Evolutionary conservation across 495 filamentous ascomycete species (phyloP).

Genomic region (Clohesyomyces aquaticus): DNA sequence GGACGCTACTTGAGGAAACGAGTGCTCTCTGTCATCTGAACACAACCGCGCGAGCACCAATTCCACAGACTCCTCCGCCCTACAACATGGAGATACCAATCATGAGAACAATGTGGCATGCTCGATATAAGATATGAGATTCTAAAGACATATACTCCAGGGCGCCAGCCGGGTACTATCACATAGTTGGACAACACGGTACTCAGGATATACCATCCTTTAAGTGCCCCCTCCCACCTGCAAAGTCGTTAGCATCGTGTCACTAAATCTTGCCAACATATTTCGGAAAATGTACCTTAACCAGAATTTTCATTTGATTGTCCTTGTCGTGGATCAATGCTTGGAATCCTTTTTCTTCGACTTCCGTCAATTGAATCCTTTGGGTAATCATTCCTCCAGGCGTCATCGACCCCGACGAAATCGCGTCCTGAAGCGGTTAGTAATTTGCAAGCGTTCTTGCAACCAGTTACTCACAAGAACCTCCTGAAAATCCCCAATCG

Average conservation of each 20-base stretch:
- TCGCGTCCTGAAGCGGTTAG: conserved; percentile 46
- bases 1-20: too few species aligned
- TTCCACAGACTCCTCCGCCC: too few species aligned
- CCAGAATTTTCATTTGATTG: conserved; percentile 62
- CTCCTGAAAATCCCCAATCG: conserved; percentile 57
- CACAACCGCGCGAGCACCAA: too few species aligned
- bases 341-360: conserved; percentile 63
- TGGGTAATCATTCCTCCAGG: conserved; percentile 64
- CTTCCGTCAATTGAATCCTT: conserved; percentile 57
- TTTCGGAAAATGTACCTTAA: too few species aligned
- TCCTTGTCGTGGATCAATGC: conserved; percentile 60
- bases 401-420: conserved; percentile 55
- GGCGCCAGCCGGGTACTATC: neutral
- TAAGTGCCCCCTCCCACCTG: conserved; percentile 28
- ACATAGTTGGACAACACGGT: conserved; percentile 4
- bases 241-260: too few species aligned
- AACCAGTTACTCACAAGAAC: conserved; percentile 47
- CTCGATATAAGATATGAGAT: too few species aligned
- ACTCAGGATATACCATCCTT: neutral
- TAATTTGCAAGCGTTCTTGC: neutral
- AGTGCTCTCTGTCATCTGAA: too few species aligned
- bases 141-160: too few species aligned
- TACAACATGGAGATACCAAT: too few species aligned
- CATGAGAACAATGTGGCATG: too few species aligned
- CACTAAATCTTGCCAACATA: too few species aligned